Conservation (phyloP, 1,139 yeast species). For the Saccharomyces hybrid region DNA sequence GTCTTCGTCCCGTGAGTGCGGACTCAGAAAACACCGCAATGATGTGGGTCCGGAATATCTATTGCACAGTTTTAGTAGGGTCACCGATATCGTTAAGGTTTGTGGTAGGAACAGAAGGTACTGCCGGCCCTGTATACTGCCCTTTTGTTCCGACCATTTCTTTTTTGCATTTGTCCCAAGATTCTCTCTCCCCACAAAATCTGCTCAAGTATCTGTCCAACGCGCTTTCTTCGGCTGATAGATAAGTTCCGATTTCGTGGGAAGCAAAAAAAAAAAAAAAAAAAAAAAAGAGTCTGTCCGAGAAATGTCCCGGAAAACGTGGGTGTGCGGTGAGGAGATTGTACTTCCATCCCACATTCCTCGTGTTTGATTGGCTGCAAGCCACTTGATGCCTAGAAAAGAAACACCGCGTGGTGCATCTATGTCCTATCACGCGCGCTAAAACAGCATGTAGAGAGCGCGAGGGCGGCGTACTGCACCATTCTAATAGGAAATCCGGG, state of each 20-base stretch:
- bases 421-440: not conserved
- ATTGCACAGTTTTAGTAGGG: conserved; percentile 16
- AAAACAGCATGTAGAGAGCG: not conserved
- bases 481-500: not conserved
- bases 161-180: not conserved
- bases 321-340: not conserved
- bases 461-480: not conserved
- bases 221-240: not conserved
- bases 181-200: not conserved
- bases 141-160: not conserved
- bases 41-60: not conserved
- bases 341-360: not conserved
- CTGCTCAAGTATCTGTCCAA: not conserved
- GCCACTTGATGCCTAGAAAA: not conserved
- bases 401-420: not conserved
- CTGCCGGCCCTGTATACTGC: not conserved
- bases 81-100: not conserved
- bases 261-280: not conserved
- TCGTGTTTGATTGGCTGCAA: not conserved
- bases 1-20: not conserved
- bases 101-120: not conserved
- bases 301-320: not conserved
- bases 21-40: not conserved
- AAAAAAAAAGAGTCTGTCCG: not conserved
- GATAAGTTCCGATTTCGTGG: not conserved